These are phyloP conservation scores for Marsdenia floribunda DNA, from an alignment of 257 asterid species.

Conservation along the genomic window DNA sequence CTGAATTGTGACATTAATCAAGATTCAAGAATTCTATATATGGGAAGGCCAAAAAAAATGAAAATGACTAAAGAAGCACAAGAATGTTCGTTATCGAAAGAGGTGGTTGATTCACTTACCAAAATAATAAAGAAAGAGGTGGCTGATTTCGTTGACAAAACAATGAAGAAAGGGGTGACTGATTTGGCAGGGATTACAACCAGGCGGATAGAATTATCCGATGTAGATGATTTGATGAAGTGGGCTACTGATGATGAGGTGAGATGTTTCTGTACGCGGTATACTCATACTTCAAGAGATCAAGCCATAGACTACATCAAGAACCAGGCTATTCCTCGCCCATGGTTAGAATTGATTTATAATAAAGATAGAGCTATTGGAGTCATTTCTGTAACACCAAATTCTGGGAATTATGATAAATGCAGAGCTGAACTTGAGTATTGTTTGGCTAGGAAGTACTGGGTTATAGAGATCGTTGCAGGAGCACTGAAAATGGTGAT, in stretches of 20 bases:
- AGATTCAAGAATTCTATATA: too few relatives aligned
- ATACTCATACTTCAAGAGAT: slow-evolving; percentile 38
- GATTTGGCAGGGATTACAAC: slow-evolving; percentile 28
- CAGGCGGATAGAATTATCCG: slow-evolving; percentile 28
- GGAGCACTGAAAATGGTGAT: slow-evolving; percentile 20
- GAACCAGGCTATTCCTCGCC: slow-evolving; percentile 34
- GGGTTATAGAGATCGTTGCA: slow-evolving; percentile 19
- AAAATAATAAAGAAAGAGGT: too few relatives aligned
- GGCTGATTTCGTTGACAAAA: too few relatives aligned
- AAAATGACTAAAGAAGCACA: not conserved
- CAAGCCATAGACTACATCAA: slow-evolving; percentile 25
- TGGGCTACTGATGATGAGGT: slow-evolving; percentile 59
- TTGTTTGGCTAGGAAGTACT: slow-evolving; percentile 10
- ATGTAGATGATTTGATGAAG: slow-evolving; percentile 51
- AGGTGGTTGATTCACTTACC: too few relatives aligned
- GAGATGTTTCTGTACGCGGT: slow-evolving; percentile 41
- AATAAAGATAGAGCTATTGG: slow-evolving; percentile 35
- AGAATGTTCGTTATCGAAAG: too few relatives aligned
- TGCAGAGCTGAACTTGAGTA: slow-evolving; percentile 29
- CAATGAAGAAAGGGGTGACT: too few relatives aligned
- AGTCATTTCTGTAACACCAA: slow-evolving; percentile 46
- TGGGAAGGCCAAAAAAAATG: not conserved
- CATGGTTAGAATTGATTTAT: slow-evolving; percentile 40
- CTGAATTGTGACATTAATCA: too few relatives aligned
- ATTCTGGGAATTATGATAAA: slow-evolving; percentile 20